Evolutionary conservation across 257 asterid genomes (phyloP), one percentile per base, ranked within the genome.

Genomic region (Jacaranda copaia): DNA sequence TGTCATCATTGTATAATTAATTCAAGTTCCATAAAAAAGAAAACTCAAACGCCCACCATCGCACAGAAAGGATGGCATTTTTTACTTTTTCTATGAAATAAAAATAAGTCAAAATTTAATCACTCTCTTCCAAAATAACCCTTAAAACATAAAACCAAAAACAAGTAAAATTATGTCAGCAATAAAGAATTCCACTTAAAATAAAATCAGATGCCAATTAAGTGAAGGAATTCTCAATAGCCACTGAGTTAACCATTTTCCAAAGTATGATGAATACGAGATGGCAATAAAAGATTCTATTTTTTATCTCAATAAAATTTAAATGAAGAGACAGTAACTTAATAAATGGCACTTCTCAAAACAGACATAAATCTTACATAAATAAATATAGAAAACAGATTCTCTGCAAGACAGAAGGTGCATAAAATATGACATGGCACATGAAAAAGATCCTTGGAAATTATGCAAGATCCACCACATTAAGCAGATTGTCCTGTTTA

Each of bases 11-110:
- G 46, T 42, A 42, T 8, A 42, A 42, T 8, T 42, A 8, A 42
- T 42, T 67, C 12, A 13, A 49, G 56, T 13, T 49, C 56, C 56
- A 49, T 1, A 42, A 42, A 5, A 42, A 48, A 32, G 20, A 67
- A 43, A 19, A 45, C 64, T 58, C 64, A 58, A 58, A 25, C 58
- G 11, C 19, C 72, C 72, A 69, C 48, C 48, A 69, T 69, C 46
- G n/a, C n/a, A 46, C 25, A 7, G 32, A 48, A 69, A 25, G 32
- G 32, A 25, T 2, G 32, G 13, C 16, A 51, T 49, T 5, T 69
- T 49, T 49, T 8, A 46, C 32, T 51, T 56, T 32, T 66, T 38
- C 16, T 67, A 76, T 18, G 25, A 4, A 55, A 53, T 14, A 19
- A 72, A 6, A 58, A 9, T 3, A 63, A 70, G 58, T n/a, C n/a